Evolutionary conservation across 805 yeast species (phyloP).

Genomic region (Monosporozyma unispora): DNA sequence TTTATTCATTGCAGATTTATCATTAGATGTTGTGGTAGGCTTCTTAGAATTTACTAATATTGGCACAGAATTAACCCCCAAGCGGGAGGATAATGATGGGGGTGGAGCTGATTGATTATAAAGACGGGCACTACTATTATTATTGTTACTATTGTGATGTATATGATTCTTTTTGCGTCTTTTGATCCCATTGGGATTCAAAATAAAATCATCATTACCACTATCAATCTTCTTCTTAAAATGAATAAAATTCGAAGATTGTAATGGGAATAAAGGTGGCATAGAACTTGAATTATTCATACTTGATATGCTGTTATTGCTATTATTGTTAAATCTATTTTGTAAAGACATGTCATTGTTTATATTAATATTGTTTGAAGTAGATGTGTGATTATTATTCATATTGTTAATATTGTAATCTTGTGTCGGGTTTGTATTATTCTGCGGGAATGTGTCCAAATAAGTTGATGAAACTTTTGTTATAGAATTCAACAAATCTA

Average conservation of each 20-base stretch:
- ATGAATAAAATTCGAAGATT: not conserved
- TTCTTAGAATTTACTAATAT: not conserved
- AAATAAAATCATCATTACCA: conserved; percentile 15
- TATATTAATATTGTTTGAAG: not conserved
- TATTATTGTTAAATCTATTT: not conserved
- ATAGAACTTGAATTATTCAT: not conserved
- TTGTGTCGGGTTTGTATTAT: not conserved
- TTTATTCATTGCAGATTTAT: not conserved
- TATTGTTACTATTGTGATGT: not conserved
- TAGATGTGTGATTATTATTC: conserved; percentile 1
- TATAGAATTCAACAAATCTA: conserved; percentile 25
- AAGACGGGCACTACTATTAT: not conserved
- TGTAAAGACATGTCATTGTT: not conserved
- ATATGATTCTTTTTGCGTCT: conserved; percentile 14
- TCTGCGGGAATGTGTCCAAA: conserved; percentile 8
- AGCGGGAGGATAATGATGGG: not conserved
- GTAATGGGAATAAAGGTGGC: not conserved
- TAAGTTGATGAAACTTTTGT: conserved; percentile 24
- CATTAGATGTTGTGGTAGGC: not conserved
- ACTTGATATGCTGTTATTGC: not conserved
- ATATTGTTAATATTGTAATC: not conserved
- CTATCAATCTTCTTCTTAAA: not conserved
- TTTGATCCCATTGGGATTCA: conserved; percentile 29
- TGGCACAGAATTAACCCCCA: not conserved
- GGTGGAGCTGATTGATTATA: not conserved